Conservation (phyloP, 345 rosid species). For the Lumnitzera littorea region DNA sequence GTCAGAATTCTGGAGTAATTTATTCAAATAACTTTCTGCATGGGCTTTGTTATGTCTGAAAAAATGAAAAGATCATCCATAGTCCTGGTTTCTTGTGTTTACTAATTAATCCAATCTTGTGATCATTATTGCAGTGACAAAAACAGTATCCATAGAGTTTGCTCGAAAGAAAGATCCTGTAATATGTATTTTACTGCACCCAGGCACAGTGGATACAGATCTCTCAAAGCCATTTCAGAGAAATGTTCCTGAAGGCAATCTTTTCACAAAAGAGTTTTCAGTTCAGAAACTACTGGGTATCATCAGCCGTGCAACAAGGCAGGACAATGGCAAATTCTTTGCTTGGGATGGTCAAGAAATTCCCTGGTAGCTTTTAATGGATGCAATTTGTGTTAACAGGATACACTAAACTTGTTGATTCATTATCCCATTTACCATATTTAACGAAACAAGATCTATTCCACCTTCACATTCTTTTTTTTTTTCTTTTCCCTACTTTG, state of each 20-base stretch:
- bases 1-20: too few relatives aligned
- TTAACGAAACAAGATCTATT: too few relatives aligned
- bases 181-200: conserved; percentile 77
- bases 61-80: too few relatives aligned
- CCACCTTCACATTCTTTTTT: too few relatives aligned
- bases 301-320: conserved; percentile 47
- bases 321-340: conserved; percentile 82
- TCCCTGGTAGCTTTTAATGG: conserved; percentile 40
- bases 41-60: too few relatives aligned
- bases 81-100: too few relatives aligned
- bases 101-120: not conserved
- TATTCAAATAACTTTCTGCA: too few relatives aligned
- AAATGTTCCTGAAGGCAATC: conserved; percentile 76
- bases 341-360: conserved; percentile 97
- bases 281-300: conserved; percentile 65
- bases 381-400: not conserved
- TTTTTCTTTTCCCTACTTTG: too few relatives aligned
- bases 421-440: too few relatives aligned
- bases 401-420: too few relatives aligned
- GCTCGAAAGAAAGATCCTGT: conserved; percentile 68
- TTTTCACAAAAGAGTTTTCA: conserved; percentile 74
- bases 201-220: conserved; percentile 95
- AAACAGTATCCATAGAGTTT: conserved; percentile 63
- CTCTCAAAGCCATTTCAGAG: conserved; percentile 79
- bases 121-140: conserved; percentile 50